phyloP scores from a whole-genome alignment of 2,329 filamentous ascomycete genomes.

The Phaeoacremonium minimum region DNA sequence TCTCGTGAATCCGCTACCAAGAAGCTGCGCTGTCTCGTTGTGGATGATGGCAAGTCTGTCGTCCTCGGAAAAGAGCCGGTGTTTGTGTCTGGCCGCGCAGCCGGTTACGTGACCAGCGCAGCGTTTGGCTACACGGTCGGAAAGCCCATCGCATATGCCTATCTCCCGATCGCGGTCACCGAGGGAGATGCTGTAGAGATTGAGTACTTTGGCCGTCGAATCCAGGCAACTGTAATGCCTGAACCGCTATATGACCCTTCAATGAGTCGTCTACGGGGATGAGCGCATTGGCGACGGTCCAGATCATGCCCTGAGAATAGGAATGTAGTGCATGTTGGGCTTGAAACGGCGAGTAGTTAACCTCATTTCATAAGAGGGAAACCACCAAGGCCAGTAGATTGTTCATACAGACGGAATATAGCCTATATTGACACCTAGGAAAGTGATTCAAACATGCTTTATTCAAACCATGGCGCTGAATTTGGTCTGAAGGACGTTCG shows the following conservation, averaged over 20 bases:
- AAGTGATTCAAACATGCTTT: too few relatives aligned
- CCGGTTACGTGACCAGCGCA: slow-evolving; percentile 57
- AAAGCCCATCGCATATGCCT: slow-evolving; percentile 56
- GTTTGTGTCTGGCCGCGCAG: slow-evolving; percentile 37
- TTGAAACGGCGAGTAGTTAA: too few relatives aligned
- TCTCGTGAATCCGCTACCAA: slow-evolving; percentile 27
- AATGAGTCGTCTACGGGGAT: slow-evolving; percentile 6
- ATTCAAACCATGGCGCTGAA: too few relatives aligned
- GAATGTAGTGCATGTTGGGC: too few relatives aligned
- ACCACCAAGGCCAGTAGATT: too few relatives aligned
- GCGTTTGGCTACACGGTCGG: slow-evolving; percentile 56
- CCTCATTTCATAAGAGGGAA: too few relatives aligned
- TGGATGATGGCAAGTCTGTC: slow-evolving; percentile 53
- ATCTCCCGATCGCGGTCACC: slow-evolving; percentile 40
- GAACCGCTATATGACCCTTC: slow-evolving; percentile 41
- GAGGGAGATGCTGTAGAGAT: slow-evolving; percentile 51
- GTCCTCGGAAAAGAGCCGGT: slow-evolving; percentile 61
- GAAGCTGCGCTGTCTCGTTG: slow-evolving; percentile 42
- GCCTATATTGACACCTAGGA: too few relatives aligned
- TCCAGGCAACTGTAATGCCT: slow-evolving; percentile 46
- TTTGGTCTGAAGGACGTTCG: too few relatives aligned
- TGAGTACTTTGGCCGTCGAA: slow-evolving; percentile 55
- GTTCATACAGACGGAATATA: too few relatives aligned
- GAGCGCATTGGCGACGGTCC: too few relatives aligned
- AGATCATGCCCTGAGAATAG: too few relatives aligned